Evolutionary conservation across 352 stramenopile species (phyloP).

Genomic region (Paralagenidium karlingii): DNA sequence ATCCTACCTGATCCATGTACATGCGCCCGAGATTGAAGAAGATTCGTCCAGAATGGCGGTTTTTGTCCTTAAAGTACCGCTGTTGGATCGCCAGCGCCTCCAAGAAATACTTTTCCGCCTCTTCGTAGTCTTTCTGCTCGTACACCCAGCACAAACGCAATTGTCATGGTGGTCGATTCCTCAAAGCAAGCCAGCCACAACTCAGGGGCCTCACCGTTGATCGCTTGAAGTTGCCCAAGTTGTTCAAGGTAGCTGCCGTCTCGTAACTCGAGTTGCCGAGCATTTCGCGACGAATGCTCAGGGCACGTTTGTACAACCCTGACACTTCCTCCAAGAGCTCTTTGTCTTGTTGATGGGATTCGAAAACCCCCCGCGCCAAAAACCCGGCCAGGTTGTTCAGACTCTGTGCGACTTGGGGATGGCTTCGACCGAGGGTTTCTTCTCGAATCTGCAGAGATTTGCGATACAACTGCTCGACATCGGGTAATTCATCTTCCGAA

Average conservation of each 20-base stretch:
- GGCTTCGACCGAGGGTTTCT: slow-evolving; percentile 38
- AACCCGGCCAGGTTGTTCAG: slow-evolving; percentile 73
- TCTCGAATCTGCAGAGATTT: slow-evolving; percentile 67
- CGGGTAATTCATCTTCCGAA: slow-evolving; percentile 12
- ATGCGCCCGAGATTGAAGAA: slow-evolving; percentile 69
- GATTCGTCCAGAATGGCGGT: slow-evolving; percentile 45
- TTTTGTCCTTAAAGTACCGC: slow-evolving; percentile 69
- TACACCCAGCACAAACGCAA: slow-evolving; percentile 1
- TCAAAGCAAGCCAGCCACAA: background rate
- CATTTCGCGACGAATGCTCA: slow-evolving; percentile 52
- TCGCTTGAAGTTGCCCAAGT: slow-evolving; percentile 76
- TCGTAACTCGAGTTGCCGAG: slow-evolving; percentile 70
- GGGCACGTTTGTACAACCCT: slow-evolving; percentile 53
- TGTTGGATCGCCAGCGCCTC: slow-evolving; percentile 67
- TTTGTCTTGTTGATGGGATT: too few species aligned
- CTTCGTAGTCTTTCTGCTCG: slow-evolving; percentile 37
- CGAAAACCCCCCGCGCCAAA: too few species aligned
- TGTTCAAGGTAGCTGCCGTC: slow-evolving; percentile 67
- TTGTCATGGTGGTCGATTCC: too few species aligned
- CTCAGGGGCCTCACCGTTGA: slow-evolving; percentile 21
- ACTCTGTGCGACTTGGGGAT: slow-evolving; percentile 67
- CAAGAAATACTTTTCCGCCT: slow-evolving; percentile 59
- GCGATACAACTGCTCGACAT: slow-evolving; percentile 66
- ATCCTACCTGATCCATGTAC: slow-evolving; percentile 53
- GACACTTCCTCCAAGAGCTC: too few species aligned